Base-by-base conservation (phyloP, 2,329 filamentous ascomycete species). In the Penicillium hordei region DNA sequence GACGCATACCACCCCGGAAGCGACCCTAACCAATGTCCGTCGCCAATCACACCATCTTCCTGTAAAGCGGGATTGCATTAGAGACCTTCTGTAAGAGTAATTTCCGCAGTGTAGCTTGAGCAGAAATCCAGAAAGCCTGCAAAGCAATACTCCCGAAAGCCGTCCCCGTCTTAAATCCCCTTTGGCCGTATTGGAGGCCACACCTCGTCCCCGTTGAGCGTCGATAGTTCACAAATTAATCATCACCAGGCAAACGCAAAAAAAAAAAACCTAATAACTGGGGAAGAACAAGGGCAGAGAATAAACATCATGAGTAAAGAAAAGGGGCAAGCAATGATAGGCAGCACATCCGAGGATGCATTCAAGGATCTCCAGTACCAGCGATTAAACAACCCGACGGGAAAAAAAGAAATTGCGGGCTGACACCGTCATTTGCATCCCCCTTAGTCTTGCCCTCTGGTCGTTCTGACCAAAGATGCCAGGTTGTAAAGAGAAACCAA, bases 1-100 rank as follows among this genome's bases (percentile, higher is more conserved):
- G 74, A 76, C 74, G 72, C 68, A 74, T 70, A 77, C 76, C 75
- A 74, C 76, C 76, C 76, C 76, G 73, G 76, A 76, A 74, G 76
- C 76, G 74, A 76, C 76, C 76, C 76, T 77, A 76, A 62, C 72
- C 74, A 77, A 66, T 68, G 65, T 77, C 76, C 76, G 64, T 76
- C 76, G 70, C 74, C 76, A 75, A 59, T 31, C 61, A 70, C 69
- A 61, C 59, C 45, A 60, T 52, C 42, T 29, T 42, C 56, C 54
- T 48, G 46, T 58, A 23, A 19, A 57, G 40, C 39, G 57, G 49
- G 57, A 56, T 48, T 29, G 23, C 31, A 49, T 39, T 19, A 40
- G 34, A 56, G 48, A 50, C 48, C 44, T 33, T 36, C 55, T 40
- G 49, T 15, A 23, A 43, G 31, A 46, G 19, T 15, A 40, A 42